Conservation (phyloP, 768 basidiomycete species). For the Kwoniella sp. region DNA sequence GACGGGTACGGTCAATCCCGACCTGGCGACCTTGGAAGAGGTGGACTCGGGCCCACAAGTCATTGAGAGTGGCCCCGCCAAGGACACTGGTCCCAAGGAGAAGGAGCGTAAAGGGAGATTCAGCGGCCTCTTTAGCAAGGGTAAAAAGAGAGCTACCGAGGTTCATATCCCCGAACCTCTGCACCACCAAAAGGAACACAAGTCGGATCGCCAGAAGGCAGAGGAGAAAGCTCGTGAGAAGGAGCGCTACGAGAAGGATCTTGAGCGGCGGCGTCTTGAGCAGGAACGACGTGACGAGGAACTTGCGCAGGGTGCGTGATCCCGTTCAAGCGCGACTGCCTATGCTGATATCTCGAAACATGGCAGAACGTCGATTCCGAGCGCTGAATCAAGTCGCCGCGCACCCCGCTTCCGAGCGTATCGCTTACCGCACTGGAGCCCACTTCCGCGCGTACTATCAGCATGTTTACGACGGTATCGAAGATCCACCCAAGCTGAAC, state of each 20-base stretch:
- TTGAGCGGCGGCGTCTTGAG: slow-evolving; percentile 26
- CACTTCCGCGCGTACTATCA: slow-evolving; percentile 39
- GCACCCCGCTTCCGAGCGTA: slow-evolving; percentile 31
- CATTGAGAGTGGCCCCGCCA: background rate
- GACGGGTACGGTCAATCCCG: slow-evolving; percentile 2
- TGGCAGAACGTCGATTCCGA: slow-evolving; percentile 32
- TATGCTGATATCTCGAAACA: background rate
- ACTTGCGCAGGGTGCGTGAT: slow-evolving; percentile 36
- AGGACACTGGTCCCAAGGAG: slow-evolving; percentile 9
- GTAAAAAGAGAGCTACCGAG: slow-evolving; percentile 9
- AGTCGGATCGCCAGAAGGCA: slow-evolving; percentile 9
- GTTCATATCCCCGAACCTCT: background rate
- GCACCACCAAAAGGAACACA: background rate
- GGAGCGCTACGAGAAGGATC: slow-evolving; percentile 16
- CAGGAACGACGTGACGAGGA: slow-evolving; percentile 37
- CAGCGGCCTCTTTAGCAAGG: slow-evolving; percentile 19
- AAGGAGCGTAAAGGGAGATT: slow-evolving; percentile 16
- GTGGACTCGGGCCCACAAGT: background rate
- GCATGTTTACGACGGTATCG: slow-evolving; percentile 37
- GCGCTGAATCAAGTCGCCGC: slow-evolving; percentile 40
- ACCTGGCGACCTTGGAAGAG: background rate
- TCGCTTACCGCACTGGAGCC: slow-evolving; percentile 24
- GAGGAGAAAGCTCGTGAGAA: slow-evolving; percentile 12
- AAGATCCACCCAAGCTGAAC: slow-evolving; percentile 34
- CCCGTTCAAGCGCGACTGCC: background rate